phyloP scores from a whole-genome alignment of 2,329 filamentous ascomycete species.

The Dothidotthia symphoricarpi region DNA sequence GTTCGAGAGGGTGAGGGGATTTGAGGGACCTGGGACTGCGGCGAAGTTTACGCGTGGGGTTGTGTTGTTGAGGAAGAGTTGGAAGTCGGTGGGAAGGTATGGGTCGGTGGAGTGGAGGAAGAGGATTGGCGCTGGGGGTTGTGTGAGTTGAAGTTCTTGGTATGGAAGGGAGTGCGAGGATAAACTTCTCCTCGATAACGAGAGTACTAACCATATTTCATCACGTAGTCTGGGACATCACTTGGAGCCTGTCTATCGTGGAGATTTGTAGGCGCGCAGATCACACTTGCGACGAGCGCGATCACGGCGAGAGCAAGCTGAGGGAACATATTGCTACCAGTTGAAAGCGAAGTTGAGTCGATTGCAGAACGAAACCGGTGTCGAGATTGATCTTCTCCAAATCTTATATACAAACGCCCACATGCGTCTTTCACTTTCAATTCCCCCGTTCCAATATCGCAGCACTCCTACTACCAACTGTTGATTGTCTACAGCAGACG shows the following conservation, averaged over 20 bases:
- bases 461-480: too few species aligned
- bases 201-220: conserved; percentile 39
- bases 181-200: not conserved
- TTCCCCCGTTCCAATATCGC: too few species aligned
- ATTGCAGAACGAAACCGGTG: too few species aligned
- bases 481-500: too few species aligned
- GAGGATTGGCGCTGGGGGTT: conserved; percentile 43
- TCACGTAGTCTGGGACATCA: conserved; percentile 39
- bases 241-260: conserved; percentile 21
- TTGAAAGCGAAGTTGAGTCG: too few species aligned
- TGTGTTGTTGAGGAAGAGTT: conserved; percentile 43
- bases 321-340: too few species aligned
- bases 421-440: too few species aligned
- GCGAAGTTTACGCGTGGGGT: conserved; percentile 41
- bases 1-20: conserved; percentile 44
- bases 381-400: too few species aligned
- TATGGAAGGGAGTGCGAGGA: not conserved
- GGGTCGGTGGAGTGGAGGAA: conserved; percentile 46
- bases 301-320: too few species aligned
- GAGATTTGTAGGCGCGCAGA: conserved; percentile 18
- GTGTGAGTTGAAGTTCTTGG: conserved; percentile 3
- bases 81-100: conserved; percentile 48
- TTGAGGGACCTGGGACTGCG: conserved; percentile 31
- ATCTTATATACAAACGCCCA: too few species aligned
- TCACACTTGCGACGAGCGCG: conserved; percentile 1